Conservation (phyloP, 2,329 filamentous ascomycete genomes). For the Lecanosticta acicola region DNA sequence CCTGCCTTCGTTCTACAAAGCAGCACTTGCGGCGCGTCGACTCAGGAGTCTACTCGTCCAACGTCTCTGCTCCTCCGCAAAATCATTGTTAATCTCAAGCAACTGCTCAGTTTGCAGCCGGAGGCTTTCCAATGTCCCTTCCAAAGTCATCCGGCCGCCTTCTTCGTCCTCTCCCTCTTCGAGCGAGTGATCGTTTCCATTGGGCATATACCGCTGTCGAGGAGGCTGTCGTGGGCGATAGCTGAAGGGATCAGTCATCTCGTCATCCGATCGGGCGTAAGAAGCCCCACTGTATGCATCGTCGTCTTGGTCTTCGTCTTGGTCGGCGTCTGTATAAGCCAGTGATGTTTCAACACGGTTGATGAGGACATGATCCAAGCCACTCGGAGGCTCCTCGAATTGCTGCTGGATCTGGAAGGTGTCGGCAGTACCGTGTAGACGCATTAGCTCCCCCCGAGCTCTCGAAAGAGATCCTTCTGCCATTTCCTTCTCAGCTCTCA, state of each 20-base stretch:
- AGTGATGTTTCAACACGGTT: slow-evolving; percentile 18
- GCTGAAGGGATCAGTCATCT: background rate
- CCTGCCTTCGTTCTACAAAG: background rate
- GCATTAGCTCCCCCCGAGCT: slow-evolving; percentile 6
- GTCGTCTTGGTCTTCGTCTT: background rate
- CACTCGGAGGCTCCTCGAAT: slow-evolving; percentile 6
- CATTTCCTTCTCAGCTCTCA: slow-evolving; percentile 6
- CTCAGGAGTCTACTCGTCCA: slow-evolving; percentile 18
- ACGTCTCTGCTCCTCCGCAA: slow-evolving; percentile 27
- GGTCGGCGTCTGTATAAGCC: slow-evolving; percentile 12
- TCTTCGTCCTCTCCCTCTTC: background rate
- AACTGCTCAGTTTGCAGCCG: slow-evolving; percentile 32
- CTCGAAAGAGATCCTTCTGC: slow-evolving; percentile 5
- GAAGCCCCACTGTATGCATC: background rate
- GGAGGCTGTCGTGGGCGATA: background rate
- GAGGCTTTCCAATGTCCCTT: slow-evolving; percentile 30
- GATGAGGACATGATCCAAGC: slow-evolving; percentile 17
- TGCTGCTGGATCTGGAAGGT: slow-evolving; percentile 3
- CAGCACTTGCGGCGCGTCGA: background rate
- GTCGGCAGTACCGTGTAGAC: slow-evolving; percentile 1
- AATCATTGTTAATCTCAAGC: slow-evolving; percentile 33
- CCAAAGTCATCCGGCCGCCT: slow-evolving; percentile 21
- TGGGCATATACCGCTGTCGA: background rate
- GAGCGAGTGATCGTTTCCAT: background rate
- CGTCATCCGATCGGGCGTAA: background rate